phyloP scores from a whole-genome alignment of 179 eudicot genomes.

The Camellia oleifera region DNA sequence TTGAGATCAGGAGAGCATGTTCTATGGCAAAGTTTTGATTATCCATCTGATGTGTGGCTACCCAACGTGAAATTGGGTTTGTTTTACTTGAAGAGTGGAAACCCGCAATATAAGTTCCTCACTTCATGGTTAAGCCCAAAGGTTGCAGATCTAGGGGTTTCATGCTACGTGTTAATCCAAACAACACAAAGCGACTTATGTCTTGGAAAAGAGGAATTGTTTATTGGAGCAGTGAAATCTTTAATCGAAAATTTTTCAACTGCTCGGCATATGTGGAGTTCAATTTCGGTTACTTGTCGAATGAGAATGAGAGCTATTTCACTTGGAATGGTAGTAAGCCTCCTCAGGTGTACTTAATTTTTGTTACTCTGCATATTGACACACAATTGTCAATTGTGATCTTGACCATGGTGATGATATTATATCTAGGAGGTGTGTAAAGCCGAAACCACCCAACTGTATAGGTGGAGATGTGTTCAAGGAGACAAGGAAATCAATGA shows the following conservation, averaged over 20 bases:
- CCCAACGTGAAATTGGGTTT: constrained; percentile 16
- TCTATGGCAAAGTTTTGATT: constrained; percentile 22
- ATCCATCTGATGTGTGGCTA: constrained; percentile 15
- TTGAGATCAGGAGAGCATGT: neutral
- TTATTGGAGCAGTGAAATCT: neutral
- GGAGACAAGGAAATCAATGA: neutral
- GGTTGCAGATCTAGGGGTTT: neutral
- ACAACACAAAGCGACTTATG: neutral
- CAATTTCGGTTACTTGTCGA: neutral
- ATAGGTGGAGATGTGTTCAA: neutral
- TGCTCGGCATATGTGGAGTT: too few relatives aligned
- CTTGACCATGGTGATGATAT: neutral
- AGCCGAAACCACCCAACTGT: neutral
- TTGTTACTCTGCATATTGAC: too few relatives aligned
- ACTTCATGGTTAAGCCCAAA: constrained; percentile 3
- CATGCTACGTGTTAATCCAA: neutral
- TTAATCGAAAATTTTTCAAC: too few relatives aligned
- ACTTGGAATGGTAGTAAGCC: neutral
- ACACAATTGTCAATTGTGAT: neutral
- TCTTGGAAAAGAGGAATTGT: neutral
- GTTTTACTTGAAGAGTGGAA: neutral
- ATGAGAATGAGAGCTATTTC: neutral
- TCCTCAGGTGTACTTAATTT: neutral
- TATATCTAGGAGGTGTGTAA: neutral
- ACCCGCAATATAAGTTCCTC: neutral